A percentile compares a stretch with the other conserved stretches of the same genome.
These are phyloP conservation scores for Vaccinium corymbosum DNA, from an alignment of 148 eudicot genomes.

Conservation along the genomic window DNA sequence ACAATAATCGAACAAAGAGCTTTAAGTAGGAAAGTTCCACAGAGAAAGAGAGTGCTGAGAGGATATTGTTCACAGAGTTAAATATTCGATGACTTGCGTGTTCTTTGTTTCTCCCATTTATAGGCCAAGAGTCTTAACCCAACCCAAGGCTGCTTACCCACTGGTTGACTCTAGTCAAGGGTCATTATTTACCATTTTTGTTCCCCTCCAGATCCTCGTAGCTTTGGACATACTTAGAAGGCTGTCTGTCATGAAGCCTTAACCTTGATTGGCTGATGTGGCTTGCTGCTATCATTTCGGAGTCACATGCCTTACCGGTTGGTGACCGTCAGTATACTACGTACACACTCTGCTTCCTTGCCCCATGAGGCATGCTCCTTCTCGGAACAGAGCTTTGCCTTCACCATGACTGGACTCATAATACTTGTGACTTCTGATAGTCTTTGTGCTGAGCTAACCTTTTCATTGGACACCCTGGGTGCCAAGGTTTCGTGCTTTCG, in stretches of 20 bases:
- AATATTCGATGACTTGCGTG: not conserved
- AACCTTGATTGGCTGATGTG: not conserved
- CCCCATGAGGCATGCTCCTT: not conserved
- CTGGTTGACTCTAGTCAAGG: not conserved
- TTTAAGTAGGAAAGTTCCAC: not conserved
- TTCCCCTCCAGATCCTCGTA: not conserved
- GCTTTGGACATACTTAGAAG: not conserved
- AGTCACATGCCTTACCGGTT: not conserved
- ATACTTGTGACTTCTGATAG: not conserved
- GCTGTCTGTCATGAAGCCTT: not conserved
- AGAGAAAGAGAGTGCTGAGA: not conserved
- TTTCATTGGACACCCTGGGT: not conserved
- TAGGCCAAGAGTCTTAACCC: not conserved
- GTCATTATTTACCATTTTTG: no score
- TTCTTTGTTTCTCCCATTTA: not conserved
- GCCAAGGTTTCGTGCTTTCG: no score
- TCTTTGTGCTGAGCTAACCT: not conserved
- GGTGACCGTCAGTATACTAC: not conserved
- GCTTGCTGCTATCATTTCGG: not conserved
- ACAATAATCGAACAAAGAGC: not conserved
- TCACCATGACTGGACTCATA: not conserved
- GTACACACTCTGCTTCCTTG: not conserved
- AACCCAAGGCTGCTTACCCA: not conserved
- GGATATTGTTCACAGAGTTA: not conserved
- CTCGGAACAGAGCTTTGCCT: not conserved